phyloP scores from a whole-genome alignment of 345 rosid species.

The Citrus medica region DNA sequence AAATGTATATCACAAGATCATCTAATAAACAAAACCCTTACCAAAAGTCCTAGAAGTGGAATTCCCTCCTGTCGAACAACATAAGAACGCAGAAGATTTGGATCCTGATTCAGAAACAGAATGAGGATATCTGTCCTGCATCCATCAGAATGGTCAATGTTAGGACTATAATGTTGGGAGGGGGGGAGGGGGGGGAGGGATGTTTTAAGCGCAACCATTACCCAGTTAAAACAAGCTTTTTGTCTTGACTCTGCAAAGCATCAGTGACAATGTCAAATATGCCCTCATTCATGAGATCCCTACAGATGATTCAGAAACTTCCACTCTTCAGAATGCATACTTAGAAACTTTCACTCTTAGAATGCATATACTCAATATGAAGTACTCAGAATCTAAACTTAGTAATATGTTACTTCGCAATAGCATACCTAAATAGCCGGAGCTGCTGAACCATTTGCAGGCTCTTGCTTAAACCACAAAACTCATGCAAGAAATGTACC shows the following conservation, averaged over 20 bases:
- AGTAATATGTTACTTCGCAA: conserved; percentile 12
- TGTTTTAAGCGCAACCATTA: conserved; percentile 27
- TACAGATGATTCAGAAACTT: conserved; percentile 24
- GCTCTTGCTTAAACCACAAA: conserved; percentile 83
- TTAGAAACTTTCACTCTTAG: neutral
- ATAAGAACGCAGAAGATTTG: conserved; percentile 72
- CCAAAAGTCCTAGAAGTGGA: conserved; percentile 87
- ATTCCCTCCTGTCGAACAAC: conserved; percentile 66
- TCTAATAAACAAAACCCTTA: conserved; percentile 29
- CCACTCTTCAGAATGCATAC: conserved; percentile 8
- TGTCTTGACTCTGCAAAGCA: conserved; percentile 68
- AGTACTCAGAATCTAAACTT: neutral
- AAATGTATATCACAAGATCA: neutral
- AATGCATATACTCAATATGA: neutral
- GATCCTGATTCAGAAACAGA: conserved; percentile 76
- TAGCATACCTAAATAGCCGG: conserved; percentile 65
- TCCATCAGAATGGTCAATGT: conserved; percentile 38
- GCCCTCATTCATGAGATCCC: conserved; percentile 79
- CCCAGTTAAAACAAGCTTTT: conserved; percentile 87
- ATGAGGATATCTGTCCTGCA: conserved; percentile 94
- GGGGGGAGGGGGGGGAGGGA: too few relatives aligned
- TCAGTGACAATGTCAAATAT: conserved; percentile 72
- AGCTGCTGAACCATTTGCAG: conserved; percentile 90
- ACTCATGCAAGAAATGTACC: conserved; percentile 86
- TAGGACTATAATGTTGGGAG: conserved; percentile 4